Base-by-base conservation (phyloP, 352 stramenopile species). In the Globisporangium radiosum region DNA sequence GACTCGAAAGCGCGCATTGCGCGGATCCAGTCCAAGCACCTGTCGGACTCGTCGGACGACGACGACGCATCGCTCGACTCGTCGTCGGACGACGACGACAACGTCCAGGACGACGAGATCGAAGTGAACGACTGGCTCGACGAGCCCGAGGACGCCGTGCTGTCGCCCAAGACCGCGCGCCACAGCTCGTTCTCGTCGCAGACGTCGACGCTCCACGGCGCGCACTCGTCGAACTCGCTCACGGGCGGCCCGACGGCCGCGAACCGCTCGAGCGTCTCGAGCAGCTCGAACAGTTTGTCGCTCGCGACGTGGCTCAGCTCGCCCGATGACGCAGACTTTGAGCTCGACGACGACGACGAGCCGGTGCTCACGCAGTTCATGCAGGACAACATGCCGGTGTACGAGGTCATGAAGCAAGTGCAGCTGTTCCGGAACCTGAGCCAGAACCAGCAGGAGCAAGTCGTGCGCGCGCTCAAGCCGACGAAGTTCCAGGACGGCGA, bases 391-490 rank as follows among this genome's bases (percentile, higher is more conserved):
- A 90, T 89, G 72, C 83, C 83, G 15, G 76, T 95, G 48, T 95
- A 95, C 63, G 81, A 95, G 58, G 71, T 95, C 58, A 95, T 95
- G 83, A 78, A 77, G 50, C 85, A 95, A 68, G 85, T 95, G 60
- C 83, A 92, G 66, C 71, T 95, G 9, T 93, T 95, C 58, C 68
- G 81, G 7, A 95, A 95, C 65, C 64, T 95, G 64, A 93, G 83
- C 61, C 81, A 90, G 62, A 91, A 77, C 58, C 85, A 95, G 64
- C 85, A 95, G 49, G 85, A 95, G 64, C 83, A 95, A n/a, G 83
- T 95, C 7, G 70, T 95, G 52, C 73, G 83, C 33, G 81, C 85
- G 11, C 75, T 95, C 53, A 93, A 93, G 59, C 85, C 85, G 1
- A 81, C 81, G 55, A 91, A 90, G 64, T 95, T 95, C 62, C 79